A percentile compares a stretch with the other conserved stretches of the same genome.
Conservation (phyloP, 1,284 basidiomycete species). For the Stygiomarasmius scandens region DNA sequence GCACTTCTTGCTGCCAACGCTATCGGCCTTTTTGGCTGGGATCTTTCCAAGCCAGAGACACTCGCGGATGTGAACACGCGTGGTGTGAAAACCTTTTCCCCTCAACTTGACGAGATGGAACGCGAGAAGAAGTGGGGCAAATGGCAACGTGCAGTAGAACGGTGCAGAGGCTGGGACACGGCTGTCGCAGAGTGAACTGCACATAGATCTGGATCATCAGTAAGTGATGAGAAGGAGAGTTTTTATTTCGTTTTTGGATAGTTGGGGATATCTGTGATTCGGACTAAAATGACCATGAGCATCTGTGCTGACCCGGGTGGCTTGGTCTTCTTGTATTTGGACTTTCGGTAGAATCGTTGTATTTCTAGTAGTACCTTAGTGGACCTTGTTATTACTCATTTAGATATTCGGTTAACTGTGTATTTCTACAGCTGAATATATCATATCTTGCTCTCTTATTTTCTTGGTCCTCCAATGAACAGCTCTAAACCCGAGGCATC, state of each 20-base stretch:
- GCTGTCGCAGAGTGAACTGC: slow-evolving; percentile 42
- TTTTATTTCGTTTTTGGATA: background rate
- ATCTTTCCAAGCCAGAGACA: slow-evolving; percentile 83
- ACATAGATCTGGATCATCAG: background rate
- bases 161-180: slow-evolving; percentile 80
- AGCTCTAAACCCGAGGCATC: too few relatives aligned
- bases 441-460: too few relatives aligned
- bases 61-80: slow-evolving; percentile 87
- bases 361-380: background rate
- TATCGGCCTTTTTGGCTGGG: slow-evolving; percentile 92
- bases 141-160: slow-evolving; percentile 86
- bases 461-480: too few relatives aligned
- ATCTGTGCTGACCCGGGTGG: background rate
- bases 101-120: slow-evolving; percentile 55
- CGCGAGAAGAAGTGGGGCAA: slow-evolving; percentile 68
- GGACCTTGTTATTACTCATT: background rate
- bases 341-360: background rate
- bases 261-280: too few relatives aligned
- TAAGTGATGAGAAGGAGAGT: background rate
- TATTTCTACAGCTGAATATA: too few relatives aligned
- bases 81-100: slow-evolving; percentile 74
- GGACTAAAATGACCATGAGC: background rate
- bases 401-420: too few relatives aligned
- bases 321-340: background rate
- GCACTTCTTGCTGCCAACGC: slow-evolving; percentile 96